Evolutionary conservation across 129 eudicot species (phyloP).

Genomic region (Dittrichia graveolens): DNA sequence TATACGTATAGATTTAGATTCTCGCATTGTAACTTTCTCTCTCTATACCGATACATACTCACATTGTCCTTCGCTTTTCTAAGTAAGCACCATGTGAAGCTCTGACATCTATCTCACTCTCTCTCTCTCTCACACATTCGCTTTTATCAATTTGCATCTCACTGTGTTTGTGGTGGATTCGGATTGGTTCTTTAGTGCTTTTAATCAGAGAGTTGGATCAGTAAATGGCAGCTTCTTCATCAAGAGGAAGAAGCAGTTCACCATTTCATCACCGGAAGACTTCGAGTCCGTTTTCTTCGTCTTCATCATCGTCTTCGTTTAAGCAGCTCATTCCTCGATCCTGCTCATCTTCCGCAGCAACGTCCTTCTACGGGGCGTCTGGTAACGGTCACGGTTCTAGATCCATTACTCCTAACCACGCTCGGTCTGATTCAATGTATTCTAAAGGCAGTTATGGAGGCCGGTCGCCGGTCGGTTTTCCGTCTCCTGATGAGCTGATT

Average conservation of each 20-base stretch:
- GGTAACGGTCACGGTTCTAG: constrained; percentile 55
- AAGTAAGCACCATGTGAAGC: constrained; percentile 26
- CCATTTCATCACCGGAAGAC: constrained; percentile 66
- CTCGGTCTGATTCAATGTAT: constrained; percentile 45
- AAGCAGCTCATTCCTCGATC: constrained; percentile 66
- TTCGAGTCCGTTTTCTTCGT: constrained; percentile 73
- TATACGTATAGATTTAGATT: constrained; percentile 33
- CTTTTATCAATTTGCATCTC: background rate
- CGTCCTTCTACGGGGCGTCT: constrained; percentile 48
- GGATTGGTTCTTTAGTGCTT: constrained; percentile 6
- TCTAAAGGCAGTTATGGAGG: constrained; percentile 45
- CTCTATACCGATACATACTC: constrained; percentile 18
- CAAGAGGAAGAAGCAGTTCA: constrained; percentile 73
- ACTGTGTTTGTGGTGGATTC: constrained; percentile 26
- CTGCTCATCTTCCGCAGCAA: constrained; percentile 47
- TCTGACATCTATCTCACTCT: constrained; percentile 33
- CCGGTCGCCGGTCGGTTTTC: constrained; percentile 71
- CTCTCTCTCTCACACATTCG: background rate
- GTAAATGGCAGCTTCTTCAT: constrained; percentile 73
- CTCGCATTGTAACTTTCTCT: constrained; percentile 35
- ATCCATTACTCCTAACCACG: constrained; percentile 50
- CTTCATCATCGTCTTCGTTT: constrained; percentile 75
- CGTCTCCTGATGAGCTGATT: constrained; percentile 58
- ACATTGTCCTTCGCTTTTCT: constrained; percentile 27
- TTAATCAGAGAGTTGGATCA: constrained; percentile 15